Conservation (phyloP, 768 basidiomycete species). For the Tulasnella sp. region DNA sequence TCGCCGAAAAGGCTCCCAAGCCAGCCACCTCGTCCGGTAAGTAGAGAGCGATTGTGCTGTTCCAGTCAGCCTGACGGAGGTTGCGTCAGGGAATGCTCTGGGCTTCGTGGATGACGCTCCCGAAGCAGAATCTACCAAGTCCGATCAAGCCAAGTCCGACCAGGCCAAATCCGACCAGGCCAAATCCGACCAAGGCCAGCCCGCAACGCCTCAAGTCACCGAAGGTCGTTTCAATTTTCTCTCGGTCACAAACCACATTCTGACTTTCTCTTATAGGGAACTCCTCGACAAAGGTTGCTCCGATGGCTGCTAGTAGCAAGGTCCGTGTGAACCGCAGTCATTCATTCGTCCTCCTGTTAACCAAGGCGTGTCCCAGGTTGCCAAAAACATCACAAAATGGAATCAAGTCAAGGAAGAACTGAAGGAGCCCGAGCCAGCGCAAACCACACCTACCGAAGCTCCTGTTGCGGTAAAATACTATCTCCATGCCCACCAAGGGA, state of each 20-base stretch:
- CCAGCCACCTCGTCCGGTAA: background rate
- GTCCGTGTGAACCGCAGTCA: conserved; percentile 42
- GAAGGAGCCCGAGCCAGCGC: conserved; percentile 43
- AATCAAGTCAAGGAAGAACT: conserved; percentile 92
- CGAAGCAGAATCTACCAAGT: background rate
- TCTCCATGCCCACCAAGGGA: background rate
- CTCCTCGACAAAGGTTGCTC: conserved; percentile 50
- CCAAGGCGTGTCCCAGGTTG: conserved; percentile 52
- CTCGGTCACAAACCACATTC: background rate
- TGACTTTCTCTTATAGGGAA: conserved; percentile 1
- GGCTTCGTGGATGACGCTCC: conserved; percentile 13
- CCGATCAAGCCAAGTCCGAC: background rate
- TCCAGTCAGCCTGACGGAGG: background rate
- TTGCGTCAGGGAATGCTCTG: background rate
- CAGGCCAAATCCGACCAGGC: background rate
- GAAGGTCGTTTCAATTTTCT: conserved; percentile 4
- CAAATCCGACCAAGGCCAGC: background rate
- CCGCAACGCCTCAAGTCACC: background rate
- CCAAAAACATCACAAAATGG: conserved; percentile 93
- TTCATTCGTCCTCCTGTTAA: conserved; percentile 16
- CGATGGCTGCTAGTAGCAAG: conserved; percentile 82
- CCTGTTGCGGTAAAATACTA: conserved; percentile 29
- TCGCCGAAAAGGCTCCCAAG: background rate
- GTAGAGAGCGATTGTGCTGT: background rate
- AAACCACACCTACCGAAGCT: conserved; percentile 35